Conservation (phyloP, 306 rosid genomes). For the Lathyrus aphaca region DNA sequence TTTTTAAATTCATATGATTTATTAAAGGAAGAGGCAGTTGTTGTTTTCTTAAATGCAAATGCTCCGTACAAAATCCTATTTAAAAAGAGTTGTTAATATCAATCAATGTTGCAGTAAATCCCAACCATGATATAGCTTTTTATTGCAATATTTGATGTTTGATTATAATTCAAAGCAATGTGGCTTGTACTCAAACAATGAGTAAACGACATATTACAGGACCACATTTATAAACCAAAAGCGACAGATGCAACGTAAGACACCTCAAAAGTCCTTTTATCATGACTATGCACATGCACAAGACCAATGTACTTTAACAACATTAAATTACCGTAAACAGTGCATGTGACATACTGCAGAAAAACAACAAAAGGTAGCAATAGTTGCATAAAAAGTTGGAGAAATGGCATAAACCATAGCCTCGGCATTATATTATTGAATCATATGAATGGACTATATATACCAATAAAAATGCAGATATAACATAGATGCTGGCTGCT, state of each 20-base stretch:
- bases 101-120: background rate
- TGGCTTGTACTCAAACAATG: background rate
- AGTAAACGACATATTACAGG: constrained; percentile 24
- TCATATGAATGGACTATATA: constrained; percentile 52
- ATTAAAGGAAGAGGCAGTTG: too few relatives aligned
- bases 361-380: background rate
- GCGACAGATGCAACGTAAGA: constrained; percentile 7
- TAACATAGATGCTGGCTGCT: constrained; percentile 31
- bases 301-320: background rate
- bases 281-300: constrained; percentile 12
- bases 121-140: background rate
- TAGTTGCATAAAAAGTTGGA: background rate
- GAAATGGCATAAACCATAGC: constrained; percentile 38
- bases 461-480: constrained; percentile 33
- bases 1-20: too few relatives aligned
- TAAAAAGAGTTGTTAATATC: background rate
- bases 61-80: too few relatives aligned
- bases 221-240: constrained; percentile 37
- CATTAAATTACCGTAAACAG: background rate
- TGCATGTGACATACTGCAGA: background rate
- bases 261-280: background rate
- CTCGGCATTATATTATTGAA: constrained; percentile 57
- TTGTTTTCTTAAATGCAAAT: too few relatives aligned
- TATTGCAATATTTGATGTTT: background rate
- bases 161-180: constrained; percentile 16